Base-by-base conservation (phyloP, 768 basidiomycete species). In the Termitomyces sp. region DNA sequence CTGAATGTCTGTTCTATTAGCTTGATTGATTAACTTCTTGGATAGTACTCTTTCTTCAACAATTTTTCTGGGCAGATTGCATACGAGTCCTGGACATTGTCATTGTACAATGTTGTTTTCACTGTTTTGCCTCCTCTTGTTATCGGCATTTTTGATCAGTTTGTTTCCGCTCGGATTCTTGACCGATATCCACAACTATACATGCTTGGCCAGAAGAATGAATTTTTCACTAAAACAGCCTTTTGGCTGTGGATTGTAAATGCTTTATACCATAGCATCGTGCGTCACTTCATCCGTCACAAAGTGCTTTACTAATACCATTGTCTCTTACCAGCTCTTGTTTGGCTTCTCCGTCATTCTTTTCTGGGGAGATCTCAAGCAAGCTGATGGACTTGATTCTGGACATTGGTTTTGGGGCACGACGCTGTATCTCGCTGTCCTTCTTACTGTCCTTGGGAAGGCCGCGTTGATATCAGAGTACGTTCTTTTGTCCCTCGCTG, bases 321-420 rank as follows among this genome's bases (percentile, higher is more conserved):
- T 42, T 18, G 22, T 39, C 12, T 18, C 15, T 41, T 49, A 55
- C 39, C 18, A 98, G 96, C 72, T 96, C 53, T 74, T 95, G 31
- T 99, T 86, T 69, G 86, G 84, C 6, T 94, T 96, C 68, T 94
- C 94, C 1, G 76, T 95, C 49, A 81, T 94, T 53, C 78, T 97
- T 37, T 98, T 95, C 73, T 94, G 93, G 89, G 92, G 92, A 45
- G 94, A 95, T 68, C 74, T 97, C 61, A 90, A 94, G 65, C 85
- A 90, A 54, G 73, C 82, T 0, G 77, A 84, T 54, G 97, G 97
- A 2, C 78, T 83, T 56, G 92, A 96, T 68, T 85, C 89, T 12
- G 96, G 94, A 1, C 93, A 94, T 75, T 99, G 97, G 97, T 92
- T 95, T 64, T 99, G 96, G 96, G 97, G 97, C 50, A 96, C 94